These are phyloP conservation scores for Brassica juncea DNA, from an alignment of 345 rosid species.

Conservation along the genomic window DNA sequence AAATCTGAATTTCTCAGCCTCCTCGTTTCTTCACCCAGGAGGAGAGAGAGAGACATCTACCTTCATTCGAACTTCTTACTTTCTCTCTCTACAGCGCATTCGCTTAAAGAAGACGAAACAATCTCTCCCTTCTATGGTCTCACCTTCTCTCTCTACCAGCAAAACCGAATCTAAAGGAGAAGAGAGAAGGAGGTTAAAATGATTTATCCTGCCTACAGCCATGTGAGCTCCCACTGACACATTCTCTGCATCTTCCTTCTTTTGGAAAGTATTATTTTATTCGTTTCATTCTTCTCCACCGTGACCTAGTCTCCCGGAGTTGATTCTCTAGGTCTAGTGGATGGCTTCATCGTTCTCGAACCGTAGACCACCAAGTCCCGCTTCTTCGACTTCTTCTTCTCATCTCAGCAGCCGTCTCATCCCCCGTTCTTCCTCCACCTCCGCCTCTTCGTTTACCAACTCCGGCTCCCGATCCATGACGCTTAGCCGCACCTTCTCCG, in stretches of 20 bases:
- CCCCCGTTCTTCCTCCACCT: constrained; percentile 79
- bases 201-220: constrained; percentile 59
- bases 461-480: constrained; percentile 80
- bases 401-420: constrained; percentile 48
- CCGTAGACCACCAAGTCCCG: constrained; percentile 70
- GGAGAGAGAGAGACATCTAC: constrained; percentile 16
- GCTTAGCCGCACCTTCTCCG: constrained; percentile 65
- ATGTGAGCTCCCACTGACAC: constrained; percentile 85
- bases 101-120: constrained; percentile 76
- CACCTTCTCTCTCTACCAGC: constrained; percentile 28
- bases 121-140: constrained; percentile 39
- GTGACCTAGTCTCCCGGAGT: constrained; percentile 43
- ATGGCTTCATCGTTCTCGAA: constrained; percentile 67
- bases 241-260: constrained; percentile 45
- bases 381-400: constrained; percentile 76
- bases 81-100: constrained; percentile 51
- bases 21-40: constrained; percentile 38
- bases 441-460: constrained; percentile 55
- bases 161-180: constrained; percentile 4
- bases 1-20: constrained; percentile 37
- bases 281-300: constrained; percentile 13
- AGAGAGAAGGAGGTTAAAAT: not conserved
- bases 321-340: constrained; percentile 46
- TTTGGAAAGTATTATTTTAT: not conserved
- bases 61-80: constrained; percentile 1